Conservation (phyloP, 176 grass and related monocot genomes). For the Leersia perrieri region DNA sequence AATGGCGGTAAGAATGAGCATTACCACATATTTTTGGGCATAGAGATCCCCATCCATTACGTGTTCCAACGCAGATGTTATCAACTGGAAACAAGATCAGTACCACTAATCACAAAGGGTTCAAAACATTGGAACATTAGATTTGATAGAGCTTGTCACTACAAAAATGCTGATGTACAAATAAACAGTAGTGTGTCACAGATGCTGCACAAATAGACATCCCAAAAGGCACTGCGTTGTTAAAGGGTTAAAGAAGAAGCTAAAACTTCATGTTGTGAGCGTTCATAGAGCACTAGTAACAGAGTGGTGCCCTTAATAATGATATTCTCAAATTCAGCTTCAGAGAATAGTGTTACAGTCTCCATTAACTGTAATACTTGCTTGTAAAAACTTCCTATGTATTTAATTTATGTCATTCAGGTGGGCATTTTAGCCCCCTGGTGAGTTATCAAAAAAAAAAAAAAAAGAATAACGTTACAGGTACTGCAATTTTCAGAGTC, state of each 20-base stretch:
- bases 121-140: neutral
- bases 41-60: neutral
- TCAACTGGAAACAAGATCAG: conserved; percentile 25
- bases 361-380: too few species aligned
- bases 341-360: neutral
- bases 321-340: neutral
- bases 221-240: neutral
- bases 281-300: neutral
- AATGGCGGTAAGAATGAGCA: neutral
- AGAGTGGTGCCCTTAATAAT: neutral
- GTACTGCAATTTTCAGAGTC: neutral
- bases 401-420: too few species aligned
- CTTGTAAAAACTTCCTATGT: too few species aligned
- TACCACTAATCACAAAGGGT: neutral
- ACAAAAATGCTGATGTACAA: neutral
- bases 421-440: too few species aligned
- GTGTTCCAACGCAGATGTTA: conserved; percentile 15
- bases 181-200: neutral
- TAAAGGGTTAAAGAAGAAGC: neutral
- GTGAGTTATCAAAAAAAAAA: too few species aligned
- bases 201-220: conserved; percentile 10
- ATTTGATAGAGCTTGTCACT: neutral
- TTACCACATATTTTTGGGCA: conserved; percentile 25
- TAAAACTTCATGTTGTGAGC: neutral
- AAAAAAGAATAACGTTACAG: too few species aligned